Conservation (phyloP, 2,329 filamentous ascomycete genomes). For the Monascus ruber region DNA sequence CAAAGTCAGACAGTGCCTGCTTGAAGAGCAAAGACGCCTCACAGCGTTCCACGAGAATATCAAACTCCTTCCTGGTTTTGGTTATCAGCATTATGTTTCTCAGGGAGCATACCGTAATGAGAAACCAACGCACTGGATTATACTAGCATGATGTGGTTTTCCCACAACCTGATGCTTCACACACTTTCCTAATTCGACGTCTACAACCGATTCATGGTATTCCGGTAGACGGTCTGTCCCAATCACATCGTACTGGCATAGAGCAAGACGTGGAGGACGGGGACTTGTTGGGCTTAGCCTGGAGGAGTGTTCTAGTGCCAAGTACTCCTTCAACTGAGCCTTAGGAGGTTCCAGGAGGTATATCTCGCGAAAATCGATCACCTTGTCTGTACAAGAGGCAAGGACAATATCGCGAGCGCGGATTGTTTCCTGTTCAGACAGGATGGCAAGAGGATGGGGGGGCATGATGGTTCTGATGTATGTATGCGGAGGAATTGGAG, state of each 20-base stretch:
- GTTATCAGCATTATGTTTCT: neutral
- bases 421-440: constrained; percentile 23
- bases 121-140: constrained; percentile 30
- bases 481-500: too few relatives aligned
- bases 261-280: constrained; percentile 39
- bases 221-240: constrained; percentile 40
- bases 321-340: constrained; percentile 35
- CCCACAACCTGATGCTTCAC: constrained; percentile 37
- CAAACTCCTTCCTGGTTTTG: constrained; percentile 34
- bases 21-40: constrained; percentile 43
- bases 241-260: constrained; percentile 47
- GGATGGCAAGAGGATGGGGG: constrained; percentile 23
- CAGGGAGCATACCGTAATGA: neutral
- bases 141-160: constrained; percentile 36
- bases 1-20: constrained; percentile 39
- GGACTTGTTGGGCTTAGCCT: constrained; percentile 29
- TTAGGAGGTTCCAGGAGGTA: constrained; percentile 42
- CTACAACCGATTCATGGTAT: constrained; percentile 45
- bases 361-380: constrained; percentile 39
- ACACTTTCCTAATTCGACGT: constrained; percentile 32
- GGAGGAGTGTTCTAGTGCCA: constrained; percentile 38
- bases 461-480: constrained; percentile 8
- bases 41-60: constrained; percentile 38
- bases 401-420: constrained; percentile 22
- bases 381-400: constrained; percentile 16